A percentile compares a stretch with the other conserved stretches of the same genome.
Evolutionary conservation across 140 eudicot genomes (phyloP).

Genomic region (Oenanthe javanica): DNA sequence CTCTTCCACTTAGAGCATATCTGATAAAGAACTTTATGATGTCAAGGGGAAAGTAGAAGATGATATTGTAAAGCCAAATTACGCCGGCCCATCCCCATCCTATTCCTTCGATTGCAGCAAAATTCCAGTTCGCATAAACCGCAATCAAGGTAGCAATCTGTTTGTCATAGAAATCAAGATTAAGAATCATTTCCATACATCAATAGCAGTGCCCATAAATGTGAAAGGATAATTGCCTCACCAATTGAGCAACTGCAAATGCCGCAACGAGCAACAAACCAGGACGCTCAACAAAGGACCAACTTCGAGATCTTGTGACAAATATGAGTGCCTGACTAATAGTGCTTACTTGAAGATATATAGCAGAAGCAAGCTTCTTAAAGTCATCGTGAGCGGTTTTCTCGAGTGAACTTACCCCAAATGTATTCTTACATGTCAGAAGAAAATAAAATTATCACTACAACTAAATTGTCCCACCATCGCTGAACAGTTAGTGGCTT

Average conservation of each 20-base stretch:
- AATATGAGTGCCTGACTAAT: slow-evolving; percentile 96
- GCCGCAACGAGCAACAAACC: slow-evolving; percentile 80
- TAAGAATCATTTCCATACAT: neutral
- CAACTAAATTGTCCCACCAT: neutral
- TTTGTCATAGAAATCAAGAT: slow-evolving; percentile 6
- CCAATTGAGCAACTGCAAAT: slow-evolving; percentile 83
- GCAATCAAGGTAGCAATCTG: slow-evolving; percentile 97
- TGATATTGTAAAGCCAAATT: slow-evolving; percentile 88
- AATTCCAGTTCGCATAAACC: slow-evolving; percentile 91
- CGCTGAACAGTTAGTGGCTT: neutral
- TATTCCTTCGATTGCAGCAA: slow-evolving; percentile 98
- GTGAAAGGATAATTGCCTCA: slow-evolving; percentile 19
- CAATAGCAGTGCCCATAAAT: neutral
- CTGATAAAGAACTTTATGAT: slow-evolving; percentile 78
- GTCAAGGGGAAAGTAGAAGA: slow-evolving; percentile 83
- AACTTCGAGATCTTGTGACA: slow-evolving; percentile 90
- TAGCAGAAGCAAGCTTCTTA: slow-evolving; percentile 91
- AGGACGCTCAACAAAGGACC: slow-evolving; percentile 97
- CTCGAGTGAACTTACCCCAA: slow-evolving; percentile 88
- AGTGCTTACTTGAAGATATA: slow-evolving; percentile 98
- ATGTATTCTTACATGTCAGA: slow-evolving; percentile 15
- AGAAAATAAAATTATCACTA: neutral
- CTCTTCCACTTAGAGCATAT: slow-evolving; percentile 92
- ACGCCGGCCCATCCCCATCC: slow-evolving; percentile 99
- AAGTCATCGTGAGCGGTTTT: slow-evolving; percentile 87